phyloP scores from a whole-genome alignment of 495 filamentous ascomycete genomes.

The Xylaria grammica region DNA sequence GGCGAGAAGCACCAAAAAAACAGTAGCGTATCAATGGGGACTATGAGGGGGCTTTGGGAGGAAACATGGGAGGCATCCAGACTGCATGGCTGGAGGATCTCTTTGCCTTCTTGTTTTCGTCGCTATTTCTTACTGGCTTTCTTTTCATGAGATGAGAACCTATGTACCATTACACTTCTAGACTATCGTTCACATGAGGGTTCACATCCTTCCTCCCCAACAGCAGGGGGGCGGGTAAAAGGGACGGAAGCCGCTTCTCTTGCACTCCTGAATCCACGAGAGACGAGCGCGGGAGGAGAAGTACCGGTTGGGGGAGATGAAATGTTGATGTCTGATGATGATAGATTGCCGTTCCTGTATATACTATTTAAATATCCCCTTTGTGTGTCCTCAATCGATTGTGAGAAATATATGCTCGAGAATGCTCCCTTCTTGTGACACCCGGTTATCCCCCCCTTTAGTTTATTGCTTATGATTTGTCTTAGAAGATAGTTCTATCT shows the following conservation, averaged over 20 bases:
- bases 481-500: too few relatives aligned
- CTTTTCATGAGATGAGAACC: background rate
- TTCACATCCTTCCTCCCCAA: conserved; percentile 27
- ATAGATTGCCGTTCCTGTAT: conserved; percentile 31
- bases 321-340: conserved; percentile 23
- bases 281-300: background rate
- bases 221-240: conserved; percentile 1
- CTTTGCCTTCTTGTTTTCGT: conserved; percentile 1
- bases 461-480: too few relatives aligned
- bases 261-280: background rate
- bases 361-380: conserved; percentile 13
- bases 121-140: too few relatives aligned
- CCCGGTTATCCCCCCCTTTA: too few relatives aligned
- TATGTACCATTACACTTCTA: conserved; percentile 42
- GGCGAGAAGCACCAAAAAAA: conserved; percentile 9
- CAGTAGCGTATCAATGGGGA: background rate
- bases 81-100: conserved; percentile 24
- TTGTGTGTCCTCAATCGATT: background rate
- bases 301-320: background rate
- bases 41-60: background rate
- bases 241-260: background rate
- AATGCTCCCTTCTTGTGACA: background rate
- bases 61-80: background rate
- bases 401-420: background rate
- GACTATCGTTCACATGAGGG: conserved; percentile 41